Evolutionary conservation across 208 protist genomes (phyloP).

Genomic region (Plasmodiophora brassicae): DNA sequence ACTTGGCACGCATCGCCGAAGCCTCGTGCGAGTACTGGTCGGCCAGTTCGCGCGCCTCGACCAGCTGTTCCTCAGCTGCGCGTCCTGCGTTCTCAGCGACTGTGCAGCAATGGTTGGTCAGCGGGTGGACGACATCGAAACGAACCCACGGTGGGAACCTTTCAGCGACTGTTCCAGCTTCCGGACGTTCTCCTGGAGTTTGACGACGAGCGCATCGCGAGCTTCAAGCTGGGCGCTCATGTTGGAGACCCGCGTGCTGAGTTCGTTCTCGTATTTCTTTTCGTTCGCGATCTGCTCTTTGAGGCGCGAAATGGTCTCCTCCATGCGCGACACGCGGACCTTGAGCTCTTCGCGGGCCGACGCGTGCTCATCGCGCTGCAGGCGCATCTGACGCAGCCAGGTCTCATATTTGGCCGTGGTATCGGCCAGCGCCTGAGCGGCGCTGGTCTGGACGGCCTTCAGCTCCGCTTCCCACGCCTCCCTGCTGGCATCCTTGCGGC

Average conservation of each 20-base stretch:
- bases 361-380: conserved; percentile 1
- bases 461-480: not conserved
- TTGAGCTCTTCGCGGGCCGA: conserved; percentile 20
- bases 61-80: not conserved
- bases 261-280: conserved; percentile 11
- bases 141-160: not conserved
- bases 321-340: not conserved
- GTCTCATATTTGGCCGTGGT: not conserved
- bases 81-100: not conserved
- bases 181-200: not conserved
- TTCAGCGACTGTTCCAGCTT: not conserved
- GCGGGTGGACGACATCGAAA: not conserved
- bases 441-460: not conserved
- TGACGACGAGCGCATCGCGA: not conserved
- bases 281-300: not conserved
- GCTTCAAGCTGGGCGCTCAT: not conserved
- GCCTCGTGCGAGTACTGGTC: conserved; percentile 7
- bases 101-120: not conserved
- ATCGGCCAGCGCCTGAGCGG: not conserved
- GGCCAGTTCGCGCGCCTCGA: not conserved
- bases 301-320: not conserved
- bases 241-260: not conserved
- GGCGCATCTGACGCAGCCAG: not conserved
- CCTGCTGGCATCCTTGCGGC: not conserved
- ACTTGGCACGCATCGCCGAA: not conserved